Base-by-base conservation (phyloP, 495 filamentous ascomycete species). In the Staphylotrichum longicolle region DNA sequence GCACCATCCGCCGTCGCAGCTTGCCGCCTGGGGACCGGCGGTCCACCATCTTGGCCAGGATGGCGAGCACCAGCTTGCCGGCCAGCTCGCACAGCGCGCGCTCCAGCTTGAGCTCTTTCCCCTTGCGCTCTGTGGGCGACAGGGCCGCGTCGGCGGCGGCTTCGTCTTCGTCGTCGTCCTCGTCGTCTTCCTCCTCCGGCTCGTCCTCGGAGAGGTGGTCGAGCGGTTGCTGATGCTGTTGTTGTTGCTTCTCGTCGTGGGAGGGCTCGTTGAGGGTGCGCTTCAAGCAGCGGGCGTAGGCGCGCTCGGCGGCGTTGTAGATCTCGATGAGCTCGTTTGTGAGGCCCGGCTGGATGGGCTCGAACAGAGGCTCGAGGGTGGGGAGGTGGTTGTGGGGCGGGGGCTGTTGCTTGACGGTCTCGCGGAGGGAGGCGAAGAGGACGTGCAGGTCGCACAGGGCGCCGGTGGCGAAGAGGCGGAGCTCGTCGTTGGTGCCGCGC, bases 11-110 rank as follows among this genome's bases (percentile, higher is more conserved):
- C 64, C 83, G 80, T 54, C 81, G 79, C 30, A 92, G 78, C 60
- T 83, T 80, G 1, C 87, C 14, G 81, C 81, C 37, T 81, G 71
- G 30, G 79, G 73, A 2, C 82, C 84, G 2, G 73, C 80, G 75
- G 62, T 96, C 91, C 48, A 96, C 70, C 15, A 89, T 83, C 44
- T 86, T 84, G 8, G 85, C 91, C 5, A 90, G 78, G 32, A 95
- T 84, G 1, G 87, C 86, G 30, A 95, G 78, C 8, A 96, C 90
- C 40, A 94, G 80, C 65, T 91, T 92, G 44, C 88, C 87, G 5
- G 92, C 85, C 3, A 96, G 78, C 65, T 91, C 88, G 74, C 93
- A 97, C 0, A 98, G 79, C 15, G 85, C 82, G 66, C 93, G 85
- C 70, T 98, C 93, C 3, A 90, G 83, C 42, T 90, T 75, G 12